Base-by-base conservation (phyloP, 164 flowering plant species). In the Magnolia officinalis region DNA sequence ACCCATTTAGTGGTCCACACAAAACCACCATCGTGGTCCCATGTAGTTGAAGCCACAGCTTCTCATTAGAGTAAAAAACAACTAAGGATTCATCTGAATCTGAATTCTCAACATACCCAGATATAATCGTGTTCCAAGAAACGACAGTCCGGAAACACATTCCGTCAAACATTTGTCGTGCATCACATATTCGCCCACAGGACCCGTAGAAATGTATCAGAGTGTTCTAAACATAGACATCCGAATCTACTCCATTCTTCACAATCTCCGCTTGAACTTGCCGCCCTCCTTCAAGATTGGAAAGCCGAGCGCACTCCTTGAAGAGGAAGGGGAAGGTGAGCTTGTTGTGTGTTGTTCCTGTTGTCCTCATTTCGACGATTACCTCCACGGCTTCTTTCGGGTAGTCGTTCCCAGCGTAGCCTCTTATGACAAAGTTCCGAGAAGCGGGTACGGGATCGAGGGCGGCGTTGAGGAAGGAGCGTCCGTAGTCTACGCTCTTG, bases 271-370 rank as follows among this genome's bases (percentile, higher is more conserved):
- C 55, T 16, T 77, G 79, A 26, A 72, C 52, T 66, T 77, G 79
- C n/a, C 18, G 69, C 50, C 79, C 79, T 2, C 16, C 24, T 16
- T 58, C n/a, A 20, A 72, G 21, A 66, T 72, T 75, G 1, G 14
- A 20, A 4, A 72, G n/a, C 20, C 21, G 71, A 11, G 72, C 50
- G 21, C 79, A 77, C 8, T 75, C 75, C 71, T 72, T 77, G 52
- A 77, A 68, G 50, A 77, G n/a, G 72, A 77, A 72, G 59, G 79
- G 79, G 65, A 72, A 77, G 50, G 79, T 72, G 51, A 72, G 65
- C 63, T 77, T 52, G 58, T 72, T 77, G 45, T 65, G 79, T 23
- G 51, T 72, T n/a, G 71, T 10, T 10, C 63, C 50, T 1, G 29
- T 26, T 6, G 11, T 9, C 50, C 45, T 58, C 75, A 77, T 72